These are phyloP conservation scores for Dothidotthia symphoricarpi DNA, from an alignment of 2,329 filamentous ascomycete genomes.

Conservation along the genomic window DNA sequence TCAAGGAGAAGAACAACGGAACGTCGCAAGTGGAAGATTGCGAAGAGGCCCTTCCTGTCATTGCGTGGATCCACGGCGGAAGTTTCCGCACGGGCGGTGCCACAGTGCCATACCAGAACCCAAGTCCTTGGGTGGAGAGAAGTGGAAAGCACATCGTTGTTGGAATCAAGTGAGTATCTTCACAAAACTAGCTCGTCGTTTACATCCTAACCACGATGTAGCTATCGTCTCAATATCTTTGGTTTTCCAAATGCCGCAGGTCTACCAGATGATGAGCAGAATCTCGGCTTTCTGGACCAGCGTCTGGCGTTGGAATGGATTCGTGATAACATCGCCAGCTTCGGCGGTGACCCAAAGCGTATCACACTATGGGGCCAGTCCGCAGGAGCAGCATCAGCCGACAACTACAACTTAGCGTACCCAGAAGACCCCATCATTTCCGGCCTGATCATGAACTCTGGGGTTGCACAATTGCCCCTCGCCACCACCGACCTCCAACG, in stretches of 20 bases:
- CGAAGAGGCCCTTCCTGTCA: conserved; percentile 41
- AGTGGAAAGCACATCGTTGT: conserved; percentile 40
- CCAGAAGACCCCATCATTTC: conserved; percentile 48
- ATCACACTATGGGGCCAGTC: conserved; percentile 45
- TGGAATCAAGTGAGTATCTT: conserved; percentile 27
- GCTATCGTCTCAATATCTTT: conserved; percentile 43
- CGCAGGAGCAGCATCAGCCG: conserved; percentile 43
- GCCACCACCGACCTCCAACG: conserved; percentile 20
- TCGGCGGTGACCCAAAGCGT: conserved; percentile 36
- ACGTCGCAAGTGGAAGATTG: conserved; percentile 10
- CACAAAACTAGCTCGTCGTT: not conserved
- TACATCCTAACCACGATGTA: conserved; percentile 2
- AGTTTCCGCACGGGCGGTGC: conserved; percentile 48
- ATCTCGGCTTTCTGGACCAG: conserved; percentile 44
- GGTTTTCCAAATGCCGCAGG: conserved; percentile 42
- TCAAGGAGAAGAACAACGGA: conserved; percentile 5
- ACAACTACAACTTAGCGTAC: conserved; percentile 53
- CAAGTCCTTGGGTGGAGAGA: conserved; percentile 31
- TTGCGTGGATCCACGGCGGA: conserved; percentile 52
- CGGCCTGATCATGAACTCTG: conserved; percentile 28
- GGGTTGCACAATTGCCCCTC: conserved; percentile 16
- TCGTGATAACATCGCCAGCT: conserved; percentile 41
- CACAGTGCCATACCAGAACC: conserved; percentile 43
- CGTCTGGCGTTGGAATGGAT: conserved; percentile 43
- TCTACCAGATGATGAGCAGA: conserved; percentile 30